Evolutionary conservation across 441 rosid species (phyloP), one percentile per base, ranked within the genome.

Genomic region (Pelargonium cotyledonis): DNA sequence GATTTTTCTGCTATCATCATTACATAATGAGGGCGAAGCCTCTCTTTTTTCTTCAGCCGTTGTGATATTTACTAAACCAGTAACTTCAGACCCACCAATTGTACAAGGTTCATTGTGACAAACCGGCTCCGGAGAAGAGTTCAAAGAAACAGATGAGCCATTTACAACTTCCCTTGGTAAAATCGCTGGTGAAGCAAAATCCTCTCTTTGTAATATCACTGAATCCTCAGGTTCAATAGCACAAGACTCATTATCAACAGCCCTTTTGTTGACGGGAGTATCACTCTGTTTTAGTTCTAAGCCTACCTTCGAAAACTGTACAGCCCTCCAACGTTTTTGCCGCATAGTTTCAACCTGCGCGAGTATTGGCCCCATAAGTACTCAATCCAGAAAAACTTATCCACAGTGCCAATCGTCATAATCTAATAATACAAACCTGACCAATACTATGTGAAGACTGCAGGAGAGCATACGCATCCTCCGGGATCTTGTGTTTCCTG

Each of bases 401-500:
- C 0, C 0, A 16, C 44, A 49, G 69, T 11, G 16, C 51, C 29
- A 51, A 46, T 74, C 70, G 53, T 66, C 66, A 46, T 46, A 8
- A 43, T 16, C 40, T 43, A 46, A 58, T 4, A 15, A 72, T 68
- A 80, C 89, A 76, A 71, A 92, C 96, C 82, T 69, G 80, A 53
- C 89, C 85, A 0, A 90, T 85, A 69, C 73, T 73, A 80, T 68
- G 85, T 0, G 92, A 85, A 8, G 97, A 87, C 72, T 75, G 89
- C 76, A 92, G 63, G 67, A 90, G 87, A 60, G 84, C 83, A 51
- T 84, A 83, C 12, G 84, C 83, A 70, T 80, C 80, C 61, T 86
- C 86, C 6, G 86, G 80, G 71, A 89, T 80, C 80, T 88, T 89
- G 81, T 84, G 84, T 71, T 90, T 85, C 75, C 98, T 89, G 82